Conservation (phyloP, 1,284 basidiomycete species). For the Tilletia caries region DNA sequence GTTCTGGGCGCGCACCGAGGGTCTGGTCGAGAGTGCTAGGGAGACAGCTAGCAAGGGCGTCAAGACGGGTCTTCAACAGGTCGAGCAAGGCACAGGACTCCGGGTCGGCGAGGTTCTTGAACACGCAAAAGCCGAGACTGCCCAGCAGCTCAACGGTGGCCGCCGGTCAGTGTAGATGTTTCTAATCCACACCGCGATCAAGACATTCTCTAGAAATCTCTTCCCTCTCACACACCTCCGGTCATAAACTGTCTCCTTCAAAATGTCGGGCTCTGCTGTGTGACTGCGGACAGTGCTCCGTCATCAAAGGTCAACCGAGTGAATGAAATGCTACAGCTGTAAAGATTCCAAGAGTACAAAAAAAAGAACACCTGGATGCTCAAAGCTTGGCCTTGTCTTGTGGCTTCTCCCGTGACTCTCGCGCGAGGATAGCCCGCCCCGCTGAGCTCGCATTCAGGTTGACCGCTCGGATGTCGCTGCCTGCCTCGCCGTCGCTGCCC, state of each 20-base stretch:
- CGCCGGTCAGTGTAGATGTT: neutral
- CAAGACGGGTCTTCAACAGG: constrained; percentile 27
- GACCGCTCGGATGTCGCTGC: constrained; percentile 25
- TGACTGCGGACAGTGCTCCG: neutral
- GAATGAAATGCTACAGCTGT: too few species aligned
- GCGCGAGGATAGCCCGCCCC: constrained; percentile 69
- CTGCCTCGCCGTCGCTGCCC: constrained; percentile 24
- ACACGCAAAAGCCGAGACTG: neutral
- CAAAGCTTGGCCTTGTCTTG: constrained; percentile 38
- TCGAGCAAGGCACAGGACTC: constrained; percentile 43
- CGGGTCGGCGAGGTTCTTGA: constrained; percentile 30
- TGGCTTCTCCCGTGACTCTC: constrained; percentile 38
- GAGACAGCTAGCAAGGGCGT: constrained; percentile 23
- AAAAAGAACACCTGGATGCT: neutral
- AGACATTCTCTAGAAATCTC: too few species aligned
- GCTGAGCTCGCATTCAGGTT: constrained; percentile 69
- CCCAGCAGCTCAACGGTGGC: neutral
- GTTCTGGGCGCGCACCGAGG: constrained; percentile 20
- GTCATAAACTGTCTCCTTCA: too few species aligned
- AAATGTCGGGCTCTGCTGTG: neutral
- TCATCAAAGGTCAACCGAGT: neutral
- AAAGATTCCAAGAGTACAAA: too few species aligned
- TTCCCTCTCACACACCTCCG: too few species aligned
- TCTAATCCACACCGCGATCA: neutral
- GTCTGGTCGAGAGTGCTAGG: constrained; percentile 27